These are phyloP conservation scores for Harrya chromipes DNA, from an alignment of 768 basidiomycete species.

Conservation along the genomic window DNA sequence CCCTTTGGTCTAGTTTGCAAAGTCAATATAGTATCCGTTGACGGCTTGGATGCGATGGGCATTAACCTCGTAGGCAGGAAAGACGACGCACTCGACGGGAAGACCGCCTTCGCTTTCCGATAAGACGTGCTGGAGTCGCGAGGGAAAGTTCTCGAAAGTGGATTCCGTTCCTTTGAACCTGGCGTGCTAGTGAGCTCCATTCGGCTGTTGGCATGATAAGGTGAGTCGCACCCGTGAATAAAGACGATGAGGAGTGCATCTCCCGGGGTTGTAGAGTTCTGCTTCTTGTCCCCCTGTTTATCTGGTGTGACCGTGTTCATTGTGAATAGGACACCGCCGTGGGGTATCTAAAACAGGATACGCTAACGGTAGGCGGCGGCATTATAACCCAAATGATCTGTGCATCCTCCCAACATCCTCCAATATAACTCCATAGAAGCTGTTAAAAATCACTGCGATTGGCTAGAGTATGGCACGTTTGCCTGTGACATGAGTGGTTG, in stretches of 20 bases:
- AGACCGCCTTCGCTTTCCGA: slow-evolving; percentile 57
- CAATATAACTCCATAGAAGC: too few relatives aligned
- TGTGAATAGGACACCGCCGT: background rate
- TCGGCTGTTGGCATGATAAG: background rate
- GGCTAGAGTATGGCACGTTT: slow-evolving; percentile 55
- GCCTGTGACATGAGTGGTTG: slow-evolving; percentile 42
- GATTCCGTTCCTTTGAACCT: slow-evolving; percentile 63
- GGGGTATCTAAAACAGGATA: slow-evolving; percentile 10
- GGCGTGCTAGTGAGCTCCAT: slow-evolving; percentile 1
- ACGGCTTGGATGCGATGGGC: slow-evolving; percentile 1
- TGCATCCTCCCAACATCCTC: too few relatives aligned
- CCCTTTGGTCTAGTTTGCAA: slow-evolving; percentile 71
- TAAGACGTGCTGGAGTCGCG: slow-evolving; percentile 73
- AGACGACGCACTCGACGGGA: slow-evolving; percentile 70
- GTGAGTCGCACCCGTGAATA: slow-evolving; percentile 64
- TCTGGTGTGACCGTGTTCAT: slow-evolving; percentile 13
- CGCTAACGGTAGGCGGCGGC: background rate
- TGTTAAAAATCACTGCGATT: too few relatives aligned
- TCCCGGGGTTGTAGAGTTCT: slow-evolving; percentile 12
- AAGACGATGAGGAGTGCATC: slow-evolving; percentile 69
- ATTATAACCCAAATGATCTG: too few relatives aligned
- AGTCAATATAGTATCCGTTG: slow-evolving; percentile 10
- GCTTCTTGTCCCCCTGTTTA: slow-evolving; percentile 6
- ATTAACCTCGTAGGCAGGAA: slow-evolving; percentile 83
- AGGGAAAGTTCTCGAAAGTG: slow-evolving; percentile 77